Evolutionary conservation across 441 rosid genomes (phyloP), one percentile per base, ranked within the genome.

Genomic region (Adansonia gregorii): DNA sequence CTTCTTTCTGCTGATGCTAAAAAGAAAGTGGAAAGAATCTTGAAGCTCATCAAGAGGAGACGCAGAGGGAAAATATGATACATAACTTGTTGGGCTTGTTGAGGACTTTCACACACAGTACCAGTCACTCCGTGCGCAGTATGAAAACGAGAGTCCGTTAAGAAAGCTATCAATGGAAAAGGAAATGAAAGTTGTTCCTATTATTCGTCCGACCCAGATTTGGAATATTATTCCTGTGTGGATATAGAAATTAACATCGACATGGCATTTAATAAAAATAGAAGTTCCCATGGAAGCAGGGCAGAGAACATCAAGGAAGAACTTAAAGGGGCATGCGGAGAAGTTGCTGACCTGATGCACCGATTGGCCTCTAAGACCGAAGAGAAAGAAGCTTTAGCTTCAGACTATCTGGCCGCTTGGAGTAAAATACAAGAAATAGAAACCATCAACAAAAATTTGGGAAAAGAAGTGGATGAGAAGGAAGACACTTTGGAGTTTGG

Each of bases 151-250:
- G 89, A 85, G 43, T 61, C 59, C 0, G 85, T 72, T n/a, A 82
- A 79, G 11, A 81, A 51, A 72, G 63, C n/a, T 55, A 71, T 58
- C 55, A 49, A 43, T 45, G 80, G 76, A 68, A 85, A 78, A 78
- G 88, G 72, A 45, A 87, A 77, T n/a, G 79, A 76, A 11, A 68
- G 74, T 11, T 54, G 73, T 7, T 68, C 86, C 8, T 65, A 78
- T 12, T 78, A 85, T 8, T 3, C 75, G n/a, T 85, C 92, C 24
- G 66, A 80, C 81, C 87, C 91, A 2, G 94, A 89, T 24, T 84
- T 87, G 0, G 94, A 89, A 17, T 93, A 89, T 81, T 91, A 84
- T 84, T 92, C 94, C 6, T 85, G 96, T 0, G 92, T 88, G 31
- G 98, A 91, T 10, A 43, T 78, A 19, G 94, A 81, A 8, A 54